Evolutionary conservation across 306 rosid genomes (phyloP), one percentile per base, ranked within the genome.

Genomic region (Trifolium repens): DNA sequence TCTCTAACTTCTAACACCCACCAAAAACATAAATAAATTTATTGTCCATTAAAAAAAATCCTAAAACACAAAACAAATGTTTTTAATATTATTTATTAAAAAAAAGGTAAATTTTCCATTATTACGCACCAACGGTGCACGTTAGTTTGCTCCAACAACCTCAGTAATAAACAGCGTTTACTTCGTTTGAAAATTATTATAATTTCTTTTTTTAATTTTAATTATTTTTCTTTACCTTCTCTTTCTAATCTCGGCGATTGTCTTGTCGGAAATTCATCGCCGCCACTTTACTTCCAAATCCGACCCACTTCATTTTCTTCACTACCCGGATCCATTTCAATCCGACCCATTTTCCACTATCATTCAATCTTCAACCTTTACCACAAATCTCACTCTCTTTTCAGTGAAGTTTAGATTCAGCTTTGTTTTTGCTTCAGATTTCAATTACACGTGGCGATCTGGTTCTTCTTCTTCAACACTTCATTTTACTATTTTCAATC

Each of bases 381-480:
- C 63, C 81, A 27, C 78, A 80, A 84, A 79, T 80, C 67, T 85
- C 67, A 85, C 69, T 76, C 69, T 76, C 82, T 75, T 89, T 69
- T 43, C 50, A 72, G 35, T 32, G 35, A 32, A 32, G 35, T 32
- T 32, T 82, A 58, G 87, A 62, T 57, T 73, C 71, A 78, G 80
- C 85, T 84, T 73, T 82, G 71, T 87, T 90, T 80, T 80, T 63
- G 89, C 90, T 87, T 77, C 79, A 79, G 79, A 82, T 93, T 76
- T 86, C 43, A 74, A 83, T 78, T 63, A 82, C 98, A 89, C 89
- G 96, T 84, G 94, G 85, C 91, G 98, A 93, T 90, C 96, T 93
- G 85, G 89, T 76, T 90, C 81, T 78, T 78, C 85, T 78, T 84
- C 91, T 67, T 39, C 42, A 39, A 39, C 42, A 39, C 8, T 39